Evolutionary conservation across 306 rosid species (phyloP).

Genomic region (Ormosia semicastrata): DNA sequence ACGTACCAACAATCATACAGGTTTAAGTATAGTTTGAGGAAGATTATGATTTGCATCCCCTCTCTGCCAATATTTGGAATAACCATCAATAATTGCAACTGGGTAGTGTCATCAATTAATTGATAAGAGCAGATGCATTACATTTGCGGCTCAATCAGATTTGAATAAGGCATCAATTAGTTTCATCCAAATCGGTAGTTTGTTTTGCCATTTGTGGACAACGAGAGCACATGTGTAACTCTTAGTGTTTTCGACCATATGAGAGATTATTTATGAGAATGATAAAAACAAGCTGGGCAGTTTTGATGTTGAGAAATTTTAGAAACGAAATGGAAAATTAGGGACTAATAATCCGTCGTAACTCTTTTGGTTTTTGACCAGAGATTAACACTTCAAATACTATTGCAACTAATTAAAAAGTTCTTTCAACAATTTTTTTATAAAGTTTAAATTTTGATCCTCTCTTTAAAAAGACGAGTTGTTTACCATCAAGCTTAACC

Average conservation of each 20-base stretch:
- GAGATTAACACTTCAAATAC: no score
- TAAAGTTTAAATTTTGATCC: no score
- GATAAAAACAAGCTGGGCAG: no score
- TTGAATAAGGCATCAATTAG: not conserved
- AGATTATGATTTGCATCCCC: conserved; percentile 10
- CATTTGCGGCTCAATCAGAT: not conserved
- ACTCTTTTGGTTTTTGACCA: no score
- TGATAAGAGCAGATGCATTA: not conserved
- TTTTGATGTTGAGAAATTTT: no score
- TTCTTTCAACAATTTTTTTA: no score
- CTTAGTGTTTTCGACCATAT: not conserved
- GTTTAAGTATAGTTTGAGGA: not conserved
- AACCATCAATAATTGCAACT: conserved; percentile 5
- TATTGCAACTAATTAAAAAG: no score
- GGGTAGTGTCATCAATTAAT: not conserved
- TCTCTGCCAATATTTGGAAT: not conserved
- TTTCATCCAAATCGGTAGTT: not conserved
- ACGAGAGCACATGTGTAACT: not conserved
- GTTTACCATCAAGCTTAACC: no score
- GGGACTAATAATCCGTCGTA: no score
- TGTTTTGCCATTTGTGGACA: not conserved
- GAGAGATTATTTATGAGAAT: no score
- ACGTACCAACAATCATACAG: conserved; percentile 21
- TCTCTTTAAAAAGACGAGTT: no score
- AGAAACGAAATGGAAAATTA: no score